These are phyloP conservation scores for Fraxinus latifolia DNA, from an alignment of 305 asterid genomes.

Conservation along the genomic window DNA sequence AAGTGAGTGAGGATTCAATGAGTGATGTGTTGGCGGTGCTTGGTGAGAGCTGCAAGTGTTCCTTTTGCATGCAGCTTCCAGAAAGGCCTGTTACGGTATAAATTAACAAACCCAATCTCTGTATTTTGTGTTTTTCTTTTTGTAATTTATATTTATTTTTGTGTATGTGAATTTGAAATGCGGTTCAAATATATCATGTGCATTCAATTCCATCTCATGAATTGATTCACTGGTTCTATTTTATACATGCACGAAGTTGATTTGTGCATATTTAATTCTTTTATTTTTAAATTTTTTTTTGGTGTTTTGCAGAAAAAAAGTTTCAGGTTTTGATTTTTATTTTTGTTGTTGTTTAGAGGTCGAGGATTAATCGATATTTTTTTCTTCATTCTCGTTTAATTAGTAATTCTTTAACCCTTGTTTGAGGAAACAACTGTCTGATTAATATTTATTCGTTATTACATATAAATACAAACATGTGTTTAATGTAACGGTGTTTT, in stretches of 20 bases:
- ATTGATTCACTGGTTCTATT: not conserved
- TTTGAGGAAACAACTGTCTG: not conserved
- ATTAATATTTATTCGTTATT: not conserved
- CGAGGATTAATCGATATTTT: too few relatives aligned
- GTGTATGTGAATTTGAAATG: not conserved
- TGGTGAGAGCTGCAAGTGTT: constrained; percentile 62
- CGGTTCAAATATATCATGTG: not conserved
- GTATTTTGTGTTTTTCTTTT: not conserved
- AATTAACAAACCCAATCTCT: not conserved
- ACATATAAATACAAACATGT: not conserved
- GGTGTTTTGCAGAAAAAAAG: not conserved
- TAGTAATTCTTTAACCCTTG: not conserved
- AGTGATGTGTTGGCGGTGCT: constrained; percentile 48
- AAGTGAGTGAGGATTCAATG: constrained; percentile 25
- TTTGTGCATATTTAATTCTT: not conserved
- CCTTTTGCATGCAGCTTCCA: constrained; percentile 68
- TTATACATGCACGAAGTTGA: not conserved
- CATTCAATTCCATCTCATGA: not conserved
- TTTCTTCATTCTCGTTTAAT: not conserved
- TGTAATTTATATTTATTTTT: not conserved
- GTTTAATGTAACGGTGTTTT: not conserved
- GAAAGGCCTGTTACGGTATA: constrained; percentile 84
- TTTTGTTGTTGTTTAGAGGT: not conserved
- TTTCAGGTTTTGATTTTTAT: not conserved
- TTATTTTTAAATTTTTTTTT: too few relatives aligned